Evolutionary conservation across 2,329 filamentous ascomycete species (phyloP).

Genomic region (Trichoderma endophyticum): DNA sequence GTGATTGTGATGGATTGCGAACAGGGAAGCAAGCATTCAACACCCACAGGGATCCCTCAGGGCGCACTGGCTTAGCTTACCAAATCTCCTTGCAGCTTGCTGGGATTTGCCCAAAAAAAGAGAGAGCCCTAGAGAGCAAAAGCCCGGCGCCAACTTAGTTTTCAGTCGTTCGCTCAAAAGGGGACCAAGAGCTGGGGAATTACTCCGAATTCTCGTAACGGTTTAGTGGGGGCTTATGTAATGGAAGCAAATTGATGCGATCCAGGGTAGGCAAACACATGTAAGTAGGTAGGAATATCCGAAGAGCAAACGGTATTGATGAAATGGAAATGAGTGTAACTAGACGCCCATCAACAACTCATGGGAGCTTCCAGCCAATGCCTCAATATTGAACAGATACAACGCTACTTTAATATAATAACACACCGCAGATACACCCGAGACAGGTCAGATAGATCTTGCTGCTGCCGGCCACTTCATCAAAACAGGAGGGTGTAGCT

Average conservation of each 20-base stretch:
- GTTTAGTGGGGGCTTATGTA: not conserved
- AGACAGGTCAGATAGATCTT: not conserved
- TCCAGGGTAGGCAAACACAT: not conserved
- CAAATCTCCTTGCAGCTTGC: not conserved
- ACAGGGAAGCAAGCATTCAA: not conserved
- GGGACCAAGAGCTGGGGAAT: not conserved
- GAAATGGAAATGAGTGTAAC: not conserved
- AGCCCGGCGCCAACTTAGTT: not conserved
- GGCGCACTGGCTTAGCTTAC: not conserved
- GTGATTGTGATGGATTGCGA: not conserved
- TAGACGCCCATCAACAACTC: no score
- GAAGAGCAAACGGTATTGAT: not conserved
- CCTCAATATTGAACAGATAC: not conserved
- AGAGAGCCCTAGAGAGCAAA: not conserved
- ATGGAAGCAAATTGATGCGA: not conserved
- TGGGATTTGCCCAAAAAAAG: not conserved
- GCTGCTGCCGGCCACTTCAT: not conserved
- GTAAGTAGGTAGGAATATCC: not conserved
- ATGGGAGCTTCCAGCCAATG: no score
- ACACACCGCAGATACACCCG: no score
- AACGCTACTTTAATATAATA: not conserved
- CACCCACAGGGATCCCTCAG: not conserved
- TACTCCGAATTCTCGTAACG: conserved; percentile 4
- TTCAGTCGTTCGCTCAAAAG: not conserved
- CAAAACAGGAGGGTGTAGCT: not conserved